These are phyloP conservation scores for Euphorbia lathyris DNA, from an alignment of 345 rosid genomes.

Conservation along the genomic window DNA sequence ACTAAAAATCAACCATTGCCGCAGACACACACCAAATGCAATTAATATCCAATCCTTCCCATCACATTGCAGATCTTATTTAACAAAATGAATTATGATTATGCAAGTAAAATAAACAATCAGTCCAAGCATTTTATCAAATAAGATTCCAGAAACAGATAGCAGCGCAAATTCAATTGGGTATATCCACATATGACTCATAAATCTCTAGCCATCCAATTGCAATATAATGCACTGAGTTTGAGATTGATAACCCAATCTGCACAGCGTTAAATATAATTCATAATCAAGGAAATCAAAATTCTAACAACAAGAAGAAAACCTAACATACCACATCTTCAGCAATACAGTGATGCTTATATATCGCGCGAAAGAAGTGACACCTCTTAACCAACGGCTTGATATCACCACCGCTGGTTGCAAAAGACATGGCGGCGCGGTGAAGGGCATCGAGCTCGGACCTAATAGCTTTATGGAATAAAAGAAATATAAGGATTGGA, in stretches of 20 bases:
- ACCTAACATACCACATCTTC: constrained; percentile 54
- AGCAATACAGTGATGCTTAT: constrained; percentile 71
- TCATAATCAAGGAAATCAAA: neutral
- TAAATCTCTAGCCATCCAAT: neutral
- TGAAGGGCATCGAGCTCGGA: constrained; percentile 65
- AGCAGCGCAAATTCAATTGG: neutral
- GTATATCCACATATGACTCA: neutral
- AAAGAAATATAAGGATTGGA: constrained; percentile 61
- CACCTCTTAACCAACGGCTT: constrained; percentile 43
- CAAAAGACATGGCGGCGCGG: constrained; percentile 51
- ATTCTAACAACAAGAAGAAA: neutral
- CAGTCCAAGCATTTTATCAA: neutral
- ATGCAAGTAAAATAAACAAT: neutral
- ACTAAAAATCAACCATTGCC: neutral
- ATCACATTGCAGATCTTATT: neutral
- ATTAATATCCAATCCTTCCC: neutral
- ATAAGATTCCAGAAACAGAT: neutral
- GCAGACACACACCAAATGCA: neutral
- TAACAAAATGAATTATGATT: neutral
- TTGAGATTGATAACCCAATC: neutral
- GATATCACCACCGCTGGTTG: constrained; percentile 45
- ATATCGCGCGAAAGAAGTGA: constrained; percentile 52
- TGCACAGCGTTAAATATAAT: neutral
- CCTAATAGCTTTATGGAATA: constrained; percentile 67
- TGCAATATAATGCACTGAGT: constrained; percentile 1